A percentile compares a stretch with the other conserved stretches of the same genome.
These are phyloP conservation scores for Pichia sp. DNA, from an alignment of 1,139 yeast species.

Conservation along the genomic window DNA sequence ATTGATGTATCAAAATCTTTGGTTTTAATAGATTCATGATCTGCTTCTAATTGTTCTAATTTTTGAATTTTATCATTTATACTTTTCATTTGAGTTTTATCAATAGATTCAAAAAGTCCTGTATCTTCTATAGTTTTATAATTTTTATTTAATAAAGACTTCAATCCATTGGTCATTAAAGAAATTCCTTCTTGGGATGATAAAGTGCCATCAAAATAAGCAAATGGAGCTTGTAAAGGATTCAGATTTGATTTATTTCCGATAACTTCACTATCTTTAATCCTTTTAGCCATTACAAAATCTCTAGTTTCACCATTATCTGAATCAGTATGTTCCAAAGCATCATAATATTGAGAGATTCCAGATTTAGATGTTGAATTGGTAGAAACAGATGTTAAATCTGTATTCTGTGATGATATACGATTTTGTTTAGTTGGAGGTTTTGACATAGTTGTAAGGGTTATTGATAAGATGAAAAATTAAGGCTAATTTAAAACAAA, in stretches of 20 bases:
- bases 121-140: conserved; percentile 7
- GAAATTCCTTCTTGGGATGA: conserved; percentile 4
- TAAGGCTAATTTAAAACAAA: too few relatives aligned
- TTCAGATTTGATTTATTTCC: conserved; percentile 10
- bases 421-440: too few relatives aligned
- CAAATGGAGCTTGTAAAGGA: conserved; percentile 15
- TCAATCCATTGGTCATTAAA: background rate
- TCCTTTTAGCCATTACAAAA: conserved; percentile 12
- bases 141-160: background rate
- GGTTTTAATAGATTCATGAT: background rate
- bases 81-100: conserved; percentile 10
- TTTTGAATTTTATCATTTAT: conserved; percentile 8
- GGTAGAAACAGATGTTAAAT: too few relatives aligned
- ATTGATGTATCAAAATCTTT: too few relatives aligned
- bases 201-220: conserved; percentile 11
- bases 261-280: conserved; percentile 13
- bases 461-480: too few relatives aligned
- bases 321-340: too few relatives aligned
- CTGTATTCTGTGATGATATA: too few relatives aligned
- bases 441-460: too few relatives aligned
- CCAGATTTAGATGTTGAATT: too few relatives aligned
- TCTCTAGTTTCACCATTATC: conserved; percentile 2
- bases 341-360: too few relatives aligned
- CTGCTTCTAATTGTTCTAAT: conserved; percentile 1
- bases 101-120: conserved; percentile 7